Evolutionary conservation across 108 stramenopile genomes (phyloP), one percentile per base, ranked within the genome.

Genomic region (Cylindrotheca fusiformis): DNA sequence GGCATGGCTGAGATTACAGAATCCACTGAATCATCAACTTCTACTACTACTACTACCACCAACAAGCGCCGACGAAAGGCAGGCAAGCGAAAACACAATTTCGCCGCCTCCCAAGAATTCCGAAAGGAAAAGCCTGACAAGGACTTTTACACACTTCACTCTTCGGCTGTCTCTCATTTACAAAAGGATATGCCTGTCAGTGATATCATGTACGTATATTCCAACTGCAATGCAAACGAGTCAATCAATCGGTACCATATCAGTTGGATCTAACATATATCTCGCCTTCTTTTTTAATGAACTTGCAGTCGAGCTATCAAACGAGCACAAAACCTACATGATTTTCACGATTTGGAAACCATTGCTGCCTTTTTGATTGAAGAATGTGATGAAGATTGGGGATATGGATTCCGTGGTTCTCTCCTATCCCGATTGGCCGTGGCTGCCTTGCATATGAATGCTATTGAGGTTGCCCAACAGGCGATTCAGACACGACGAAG

Each of bases 351-450:
- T 69, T 41, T 81, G 36, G 33, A 28, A 44, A 74, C 74, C 48
- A 78, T 81, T 71, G 80, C 72, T 26, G 58, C 73, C 53, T 81
- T 81, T 29, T 58, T 80, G 48, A 59, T 80, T 33, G 75, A 80
- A 17, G 61, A 76, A 36, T 71, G 71, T 27, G 79, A 75, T 63
- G 74, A 75, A 68, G 41, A 41, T 47, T 54, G 44, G 52, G 81
- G 77, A 28, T 82, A 78, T 51, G 81, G 81, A 20, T 82, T 75
- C 52, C 63, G 77, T 45, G 81, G 81, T 32, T 73, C 71, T 32
- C 77, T 82, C 50, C 70, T 82, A 46, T 70, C 73, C 41, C 74
- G 81, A 29, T 74, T 78, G 12, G 81, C 81, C 57, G 81, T 82
- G 17, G 81, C 81, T 1, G 69, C 81, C 14, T 61, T 82, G 23